phyloP scores from a whole-genome alignment of 2,329 filamentous ascomycete species.

The Alternaria metachromatica region DNA sequence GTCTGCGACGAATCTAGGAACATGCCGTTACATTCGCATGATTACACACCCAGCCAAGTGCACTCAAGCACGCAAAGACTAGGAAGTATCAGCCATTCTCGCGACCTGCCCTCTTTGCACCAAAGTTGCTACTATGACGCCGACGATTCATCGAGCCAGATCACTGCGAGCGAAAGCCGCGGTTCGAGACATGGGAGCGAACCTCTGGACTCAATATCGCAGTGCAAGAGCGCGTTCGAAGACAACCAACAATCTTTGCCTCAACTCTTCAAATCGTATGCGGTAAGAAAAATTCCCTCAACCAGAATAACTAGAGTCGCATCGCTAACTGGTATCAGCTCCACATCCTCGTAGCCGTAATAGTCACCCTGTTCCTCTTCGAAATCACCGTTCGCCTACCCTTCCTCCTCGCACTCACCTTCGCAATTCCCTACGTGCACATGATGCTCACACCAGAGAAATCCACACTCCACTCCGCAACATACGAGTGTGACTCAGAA shows the following conservation, averaged over 20 bases:
- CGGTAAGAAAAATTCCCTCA: background rate
- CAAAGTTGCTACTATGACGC: background rate
- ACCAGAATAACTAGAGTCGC: too few relatives aligned
- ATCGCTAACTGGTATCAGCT: background rate
- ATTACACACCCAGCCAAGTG: background rate
- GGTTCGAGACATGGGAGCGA: background rate
- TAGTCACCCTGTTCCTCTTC: background rate
- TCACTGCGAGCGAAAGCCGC: too few relatives aligned
- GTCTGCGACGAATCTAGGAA: background rate
- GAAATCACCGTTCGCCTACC: background rate
- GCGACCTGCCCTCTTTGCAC: background rate
- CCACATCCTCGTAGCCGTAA: background rate
- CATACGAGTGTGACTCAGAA: background rate
- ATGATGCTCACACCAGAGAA: background rate
- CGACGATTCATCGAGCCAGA: background rate
- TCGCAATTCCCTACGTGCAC: background rate
- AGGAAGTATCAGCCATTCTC: background rate
- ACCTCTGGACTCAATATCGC: background rate
- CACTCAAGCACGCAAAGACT: background rate
- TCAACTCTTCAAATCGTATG: background rate
- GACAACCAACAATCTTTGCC: background rate
- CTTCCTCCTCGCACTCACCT: background rate
- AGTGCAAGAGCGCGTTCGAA: background rate
- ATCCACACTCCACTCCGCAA: accelerated
- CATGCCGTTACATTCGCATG: background rate